phyloP scores from a whole-genome alignment of 352 stramenopile species.

The Peronospora belbahrii region DNA sequence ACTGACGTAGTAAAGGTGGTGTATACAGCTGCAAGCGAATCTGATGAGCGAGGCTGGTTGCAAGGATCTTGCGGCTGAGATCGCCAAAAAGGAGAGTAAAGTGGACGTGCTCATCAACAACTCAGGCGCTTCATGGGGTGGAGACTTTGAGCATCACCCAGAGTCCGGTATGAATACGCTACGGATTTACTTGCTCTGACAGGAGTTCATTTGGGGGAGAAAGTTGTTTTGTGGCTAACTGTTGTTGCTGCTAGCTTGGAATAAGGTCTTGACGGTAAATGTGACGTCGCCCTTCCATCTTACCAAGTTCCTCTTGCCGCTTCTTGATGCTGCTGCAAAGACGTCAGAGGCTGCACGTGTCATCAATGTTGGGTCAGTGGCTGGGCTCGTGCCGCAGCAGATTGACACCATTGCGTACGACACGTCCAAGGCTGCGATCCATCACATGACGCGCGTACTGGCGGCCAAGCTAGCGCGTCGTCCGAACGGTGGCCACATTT shows the following conservation, averaged over 20 bases:
- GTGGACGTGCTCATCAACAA: slow-evolving; percentile 95
- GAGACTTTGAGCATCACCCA: slow-evolving; percentile 27
- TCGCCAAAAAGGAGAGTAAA: slow-evolving; percentile 62
- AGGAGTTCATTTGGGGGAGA: background rate
- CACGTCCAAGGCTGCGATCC: slow-evolving; percentile 90
- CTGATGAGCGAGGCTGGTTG: slow-evolving; percentile 28
- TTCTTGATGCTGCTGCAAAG: slow-evolving; percentile 70
- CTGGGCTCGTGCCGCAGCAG: slow-evolving; percentile 76
- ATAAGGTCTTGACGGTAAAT: slow-evolving; percentile 93
- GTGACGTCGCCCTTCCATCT: slow-evolving; percentile 94
- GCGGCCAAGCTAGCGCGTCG: slow-evolving; percentile 84
- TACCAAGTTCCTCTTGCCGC: slow-evolving; percentile 82
- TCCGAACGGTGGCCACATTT: slow-evolving; percentile 82
- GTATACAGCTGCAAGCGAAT: slow-evolving; percentile 29
- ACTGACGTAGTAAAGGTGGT: background rate
- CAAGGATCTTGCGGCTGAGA: slow-evolving; percentile 50
- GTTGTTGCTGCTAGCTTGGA: slow-evolving; percentile 70
- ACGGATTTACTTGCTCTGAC: background rate
- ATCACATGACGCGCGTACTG: slow-evolving; percentile 91
- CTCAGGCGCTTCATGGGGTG: slow-evolving; percentile 58
- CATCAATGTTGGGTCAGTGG: slow-evolving; percentile 73
- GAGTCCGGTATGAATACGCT: slow-evolving; percentile 11
- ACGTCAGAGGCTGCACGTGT: slow-evolving; percentile 47
- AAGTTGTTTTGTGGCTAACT: slow-evolving; percentile 78
- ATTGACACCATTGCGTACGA: slow-evolving; percentile 91